Evolutionary conservation across 768 basidiomycete genomes (phyloP).

Genomic region (Tylopilus plumbeoviolaceoides): DNA sequence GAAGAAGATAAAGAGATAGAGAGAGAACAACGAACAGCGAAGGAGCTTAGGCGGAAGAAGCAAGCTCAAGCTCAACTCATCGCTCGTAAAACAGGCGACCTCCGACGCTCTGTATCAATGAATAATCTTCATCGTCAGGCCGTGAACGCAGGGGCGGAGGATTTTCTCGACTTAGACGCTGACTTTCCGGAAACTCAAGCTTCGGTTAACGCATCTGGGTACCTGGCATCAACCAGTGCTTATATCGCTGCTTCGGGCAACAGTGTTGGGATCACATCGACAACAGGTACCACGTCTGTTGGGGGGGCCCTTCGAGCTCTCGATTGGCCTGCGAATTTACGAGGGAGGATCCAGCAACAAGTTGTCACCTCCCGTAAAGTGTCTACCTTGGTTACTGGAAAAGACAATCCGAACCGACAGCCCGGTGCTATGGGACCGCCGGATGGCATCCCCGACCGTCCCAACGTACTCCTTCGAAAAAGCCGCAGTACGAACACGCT

Average conservation of each 20-base stretch:
- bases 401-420: conserved; percentile 25
- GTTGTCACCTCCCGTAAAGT: conserved; percentile 63
- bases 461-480: conserved; percentile 53
- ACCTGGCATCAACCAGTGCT: conserved; percentile 52
- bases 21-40: conserved; percentile 22
- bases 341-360: conserved; percentile 56
- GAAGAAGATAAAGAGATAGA: conserved; percentile 38
- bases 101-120: conserved; percentile 74
- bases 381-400: conserved; percentile 27
- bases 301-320: conserved; percentile 42
- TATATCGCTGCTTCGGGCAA: conserved; percentile 95
- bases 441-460: conserved; percentile 49
- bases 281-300: conserved; percentile 80
- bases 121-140: conserved; percentile 64
- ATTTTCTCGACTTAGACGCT: conserved; percentile 39
- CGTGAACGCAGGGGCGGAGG: conserved; percentile 38
- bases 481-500: conserved; percentile 80
- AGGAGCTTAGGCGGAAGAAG: conserved; percentile 27
- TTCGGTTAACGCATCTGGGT: conserved; percentile 68
- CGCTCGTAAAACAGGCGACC: conserved; percentile 42
- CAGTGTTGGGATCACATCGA: conserved; percentile 88
- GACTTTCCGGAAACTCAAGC: conserved; percentile 37
- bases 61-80: conserved; percentile 26
- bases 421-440: conserved; percentile 65
- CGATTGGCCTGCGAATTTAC: conserved; percentile 51